Conservation (phyloP, 2,329 filamentous ascomycete genomes). For the Xylariales sp. region DNA sequence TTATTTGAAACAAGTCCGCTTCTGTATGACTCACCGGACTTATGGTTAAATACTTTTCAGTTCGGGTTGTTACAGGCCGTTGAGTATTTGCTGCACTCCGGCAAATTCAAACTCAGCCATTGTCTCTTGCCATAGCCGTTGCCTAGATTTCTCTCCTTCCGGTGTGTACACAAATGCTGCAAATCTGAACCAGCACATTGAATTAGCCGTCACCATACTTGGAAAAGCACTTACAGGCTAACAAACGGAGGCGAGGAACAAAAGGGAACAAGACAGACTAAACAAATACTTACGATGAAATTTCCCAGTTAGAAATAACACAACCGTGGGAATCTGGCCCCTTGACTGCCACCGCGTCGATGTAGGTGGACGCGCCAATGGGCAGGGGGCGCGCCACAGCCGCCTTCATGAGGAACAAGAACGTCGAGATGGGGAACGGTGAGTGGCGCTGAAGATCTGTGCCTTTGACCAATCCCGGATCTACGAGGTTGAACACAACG, state of each 20-base stretch:
- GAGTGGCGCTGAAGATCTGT: not conserved
- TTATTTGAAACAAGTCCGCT: no score
- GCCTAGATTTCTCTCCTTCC: slow-evolving; percentile 11
- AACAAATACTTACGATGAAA: slow-evolving; percentile 1
- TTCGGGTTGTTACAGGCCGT: not conserved
- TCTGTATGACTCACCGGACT: no score
- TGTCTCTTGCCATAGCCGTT: slow-evolving; percentile 21
- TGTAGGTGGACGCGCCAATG: not conserved
- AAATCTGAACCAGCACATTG: slow-evolving; percentile 8
- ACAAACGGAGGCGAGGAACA: not conserved
- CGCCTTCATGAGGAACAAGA: not conserved
- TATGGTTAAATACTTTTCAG: no score
- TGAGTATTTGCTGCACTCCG: slow-evolving; percentile 2
- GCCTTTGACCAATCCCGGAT: not conserved
- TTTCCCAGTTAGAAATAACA: not conserved
- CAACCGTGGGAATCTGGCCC: not conserved
- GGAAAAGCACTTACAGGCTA: not conserved
- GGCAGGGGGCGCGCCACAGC: not conserved
- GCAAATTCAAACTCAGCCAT: slow-evolving; percentile 21
- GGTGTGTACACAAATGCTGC: slow-evolving; percentile 16
- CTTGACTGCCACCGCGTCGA: not conserved
- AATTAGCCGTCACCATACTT: not conserved
- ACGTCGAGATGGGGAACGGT: not conserved
- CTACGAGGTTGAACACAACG: not conserved
- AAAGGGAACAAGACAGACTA: no score